Conservation (phyloP, 2,329 filamentous ascomycete genomes). For the Epicoccum nigrum region DNA sequence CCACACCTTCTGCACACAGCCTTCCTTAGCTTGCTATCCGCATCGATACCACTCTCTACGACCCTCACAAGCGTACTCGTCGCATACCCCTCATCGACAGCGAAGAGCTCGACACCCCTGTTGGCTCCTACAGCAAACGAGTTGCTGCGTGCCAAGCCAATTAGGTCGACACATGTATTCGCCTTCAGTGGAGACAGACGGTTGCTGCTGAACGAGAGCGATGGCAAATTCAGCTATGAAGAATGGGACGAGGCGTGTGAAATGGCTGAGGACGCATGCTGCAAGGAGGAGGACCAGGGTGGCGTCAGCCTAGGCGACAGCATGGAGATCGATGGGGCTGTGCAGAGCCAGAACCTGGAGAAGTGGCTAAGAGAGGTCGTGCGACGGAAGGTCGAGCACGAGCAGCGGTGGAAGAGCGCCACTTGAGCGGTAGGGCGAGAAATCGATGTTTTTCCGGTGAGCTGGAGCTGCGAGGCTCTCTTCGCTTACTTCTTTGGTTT, state of each 20-base stretch:
- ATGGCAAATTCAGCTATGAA: slow-evolving; percentile 75
- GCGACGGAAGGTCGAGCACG: slow-evolving; percentile 47
- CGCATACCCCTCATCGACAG: slow-evolving; percentile 77
- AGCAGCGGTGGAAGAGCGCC: slow-evolving; percentile 50
- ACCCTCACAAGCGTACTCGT: slow-evolving; percentile 81
- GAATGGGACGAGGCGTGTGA: slow-evolving; percentile 77
- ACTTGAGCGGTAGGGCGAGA: slow-evolving; percentile 29
- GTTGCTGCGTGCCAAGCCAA: slow-evolving; percentile 67
- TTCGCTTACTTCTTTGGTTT: neutral
- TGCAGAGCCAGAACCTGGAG: slow-evolving; percentile 39
- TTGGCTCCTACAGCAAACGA: slow-evolving; percentile 66
- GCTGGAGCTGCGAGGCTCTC: neutral
- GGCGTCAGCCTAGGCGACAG: slow-evolving; percentile 38
- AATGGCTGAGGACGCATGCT: slow-evolving; percentile 70
- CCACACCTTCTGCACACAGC: slow-evolving; percentile 83
- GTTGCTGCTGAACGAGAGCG: slow-evolving; percentile 78
- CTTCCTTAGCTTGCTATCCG: slow-evolving; percentile 82
- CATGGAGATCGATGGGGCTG: slow-evolving; percentile 48
- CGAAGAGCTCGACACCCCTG: slow-evolving; percentile 50
- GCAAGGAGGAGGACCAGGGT: slow-evolving; percentile 50
- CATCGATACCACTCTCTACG: slow-evolving; percentile 78
- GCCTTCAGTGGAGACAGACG: slow-evolving; percentile 72
- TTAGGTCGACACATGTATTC: slow-evolving; percentile 85
- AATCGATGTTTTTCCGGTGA: neutral
- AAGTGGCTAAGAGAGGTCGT: slow-evolving; percentile 51